Conservation (phyloP, 2,329 filamentous ascomycete genomes). For the Scolecobasidium constrictum region DNA sequence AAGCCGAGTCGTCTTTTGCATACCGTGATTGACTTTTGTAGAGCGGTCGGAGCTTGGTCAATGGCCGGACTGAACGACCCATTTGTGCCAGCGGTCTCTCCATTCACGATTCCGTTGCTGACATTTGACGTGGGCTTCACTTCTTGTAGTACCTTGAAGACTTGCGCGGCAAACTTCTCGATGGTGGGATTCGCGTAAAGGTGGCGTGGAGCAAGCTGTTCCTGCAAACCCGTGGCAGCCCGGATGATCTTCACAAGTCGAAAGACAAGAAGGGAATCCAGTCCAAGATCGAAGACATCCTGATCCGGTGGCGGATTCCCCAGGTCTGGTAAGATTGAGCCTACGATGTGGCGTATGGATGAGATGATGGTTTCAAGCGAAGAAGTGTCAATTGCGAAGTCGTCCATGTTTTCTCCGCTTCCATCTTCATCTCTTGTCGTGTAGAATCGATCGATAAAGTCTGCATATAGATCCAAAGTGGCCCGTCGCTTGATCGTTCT, state of each 20-base stretch:
- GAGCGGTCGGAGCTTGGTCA: conserved; percentile 12
- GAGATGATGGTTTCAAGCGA: conserved; percentile 16
- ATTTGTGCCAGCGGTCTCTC: neutral
- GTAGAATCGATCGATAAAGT: neutral
- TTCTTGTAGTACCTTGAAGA: conserved; percentile 14
- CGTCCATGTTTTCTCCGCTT: neutral
- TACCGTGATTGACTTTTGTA: conserved; percentile 12
- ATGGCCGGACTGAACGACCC: neutral
- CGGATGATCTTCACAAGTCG: conserved; percentile 21
- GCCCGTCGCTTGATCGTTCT: neutral
- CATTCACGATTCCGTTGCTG: neutral
- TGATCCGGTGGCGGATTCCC: conserved; percentile 13
- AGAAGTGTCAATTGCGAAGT: conserved; percentile 9
- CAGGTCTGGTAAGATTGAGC: conserved; percentile 11
- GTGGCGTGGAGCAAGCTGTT: conserved; percentile 22
- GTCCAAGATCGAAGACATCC: conserved; percentile 18
- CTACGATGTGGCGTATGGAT: conserved; percentile 10
- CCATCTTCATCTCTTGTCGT: neutral
- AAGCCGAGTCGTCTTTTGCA: conserved; percentile 19
- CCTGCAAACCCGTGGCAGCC: conserved; percentile 18
- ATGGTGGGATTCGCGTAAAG: conserved; percentile 23
- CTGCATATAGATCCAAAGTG: neutral
- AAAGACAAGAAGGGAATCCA: conserved; percentile 23
- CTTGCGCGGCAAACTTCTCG: conserved; percentile 16
- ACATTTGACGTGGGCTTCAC: conserved; percentile 3